These are phyloP conservation scores for Cladobotryum mycophilum DNA, from an alignment of 2,329 filamentous ascomycete species.

Conservation along the genomic window DNA sequence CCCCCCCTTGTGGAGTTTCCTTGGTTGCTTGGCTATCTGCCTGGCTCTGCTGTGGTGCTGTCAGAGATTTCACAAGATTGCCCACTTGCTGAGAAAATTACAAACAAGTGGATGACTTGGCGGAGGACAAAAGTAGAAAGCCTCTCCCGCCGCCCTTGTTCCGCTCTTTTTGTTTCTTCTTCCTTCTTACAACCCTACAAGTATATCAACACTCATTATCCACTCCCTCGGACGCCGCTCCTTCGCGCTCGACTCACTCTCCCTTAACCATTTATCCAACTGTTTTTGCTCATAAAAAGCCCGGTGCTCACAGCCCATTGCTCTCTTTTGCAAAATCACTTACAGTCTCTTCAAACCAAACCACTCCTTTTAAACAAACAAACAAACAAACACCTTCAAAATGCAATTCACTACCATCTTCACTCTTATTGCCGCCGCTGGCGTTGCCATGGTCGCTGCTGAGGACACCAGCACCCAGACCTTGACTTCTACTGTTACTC, in stretches of 20 bases:
- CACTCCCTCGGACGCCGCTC: conserved; percentile 8
- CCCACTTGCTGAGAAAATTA: conserved; percentile 1
- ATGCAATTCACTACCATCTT: conserved; percentile 42
- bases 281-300: not conserved
- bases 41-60: conserved; percentile 7
- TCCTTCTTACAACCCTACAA: not conserved
- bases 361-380: not conserved
- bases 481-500: conserved; percentile 39
- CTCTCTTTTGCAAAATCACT: conserved; percentile 1
- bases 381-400: conserved; percentile 22
- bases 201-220: conserved; percentile 2
- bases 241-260: conserved; percentile 1
- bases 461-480: conserved; percentile 30
- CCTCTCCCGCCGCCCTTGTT: not conserved
- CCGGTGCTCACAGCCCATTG: conserved; percentile 5
- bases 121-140: conserved; percentile 1
- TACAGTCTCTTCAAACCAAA: not conserved
- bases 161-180: not conserved
- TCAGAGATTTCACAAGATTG: conserved; percentile 11
- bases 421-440: conserved; percentile 34
- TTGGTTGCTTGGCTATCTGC: not conserved
- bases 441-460: conserved; percentile 32
- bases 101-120: conserved; percentile 1
- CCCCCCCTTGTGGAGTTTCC: not conserved
- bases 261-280: not conserved